phyloP scores from a whole-genome alignment of 495 filamentous ascomycete genomes.

The Apodospora peruviana region DNA sequence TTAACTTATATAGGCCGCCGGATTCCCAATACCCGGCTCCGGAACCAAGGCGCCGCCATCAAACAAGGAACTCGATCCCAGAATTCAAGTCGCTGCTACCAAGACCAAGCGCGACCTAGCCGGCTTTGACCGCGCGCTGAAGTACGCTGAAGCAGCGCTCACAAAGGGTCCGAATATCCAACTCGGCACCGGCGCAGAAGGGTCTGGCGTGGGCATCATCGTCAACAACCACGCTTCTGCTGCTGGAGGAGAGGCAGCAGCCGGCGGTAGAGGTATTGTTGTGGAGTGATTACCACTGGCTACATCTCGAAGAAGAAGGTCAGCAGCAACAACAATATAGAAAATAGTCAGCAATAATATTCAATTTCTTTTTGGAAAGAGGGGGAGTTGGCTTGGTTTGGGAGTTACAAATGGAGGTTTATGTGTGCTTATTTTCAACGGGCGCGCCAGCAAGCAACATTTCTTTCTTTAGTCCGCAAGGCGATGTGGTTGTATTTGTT shows the following conservation, averaged over 20 bases:
- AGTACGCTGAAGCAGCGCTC: conserved; percentile 37
- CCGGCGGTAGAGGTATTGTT: background rate
- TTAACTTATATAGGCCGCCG: background rate
- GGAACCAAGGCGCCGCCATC: background rate
- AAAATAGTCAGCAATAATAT: too few relatives aligned
- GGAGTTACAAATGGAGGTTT: too few relatives aligned
- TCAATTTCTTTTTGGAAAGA: too few relatives aligned
- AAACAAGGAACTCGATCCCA: conserved; percentile 4
- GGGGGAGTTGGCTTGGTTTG: too few relatives aligned
- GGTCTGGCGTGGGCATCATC: conserved; percentile 41
- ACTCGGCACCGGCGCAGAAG: conserved; percentile 38
- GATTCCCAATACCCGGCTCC: conserved; percentile 1
- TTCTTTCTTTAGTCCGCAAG: too few relatives aligned
- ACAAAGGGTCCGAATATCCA: conserved; percentile 37
- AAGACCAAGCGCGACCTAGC: conserved; percentile 32
- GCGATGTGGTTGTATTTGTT: too few relatives aligned
- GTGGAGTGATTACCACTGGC: too few relatives aligned
- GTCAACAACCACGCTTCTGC: conserved; percentile 32
- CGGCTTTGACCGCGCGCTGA: conserved; percentile 42
- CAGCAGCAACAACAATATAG: too few relatives aligned
- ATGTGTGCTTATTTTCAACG: too few relatives aligned
- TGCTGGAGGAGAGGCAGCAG: conserved; percentile 1
- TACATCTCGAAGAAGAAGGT: background rate
- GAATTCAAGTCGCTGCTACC: background rate
- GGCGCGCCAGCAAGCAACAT: too few relatives aligned